Percentiles rank a stretch among this genome's conserved stretches.
Evolutionary conservation across 768 basidiomycete genomes (phyloP).

Genomic region (Termitomyces sp.): DNA sequence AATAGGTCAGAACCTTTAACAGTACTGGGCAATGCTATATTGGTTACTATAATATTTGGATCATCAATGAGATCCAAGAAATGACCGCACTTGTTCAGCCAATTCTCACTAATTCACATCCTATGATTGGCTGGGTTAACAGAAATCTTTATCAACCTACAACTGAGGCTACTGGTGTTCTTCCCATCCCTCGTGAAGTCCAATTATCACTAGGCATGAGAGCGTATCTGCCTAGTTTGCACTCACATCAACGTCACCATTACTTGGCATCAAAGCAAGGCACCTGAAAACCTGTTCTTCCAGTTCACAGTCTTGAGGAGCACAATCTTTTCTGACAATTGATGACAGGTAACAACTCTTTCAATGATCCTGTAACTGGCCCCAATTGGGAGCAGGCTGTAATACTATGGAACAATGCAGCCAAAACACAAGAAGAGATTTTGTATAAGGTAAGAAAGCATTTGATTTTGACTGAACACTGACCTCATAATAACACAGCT

Average conservation of each 20-base stretch:
- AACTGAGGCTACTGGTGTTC: not conserved
- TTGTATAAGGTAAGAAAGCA: not conserved
- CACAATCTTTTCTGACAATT: not conserved
- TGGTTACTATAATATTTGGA: constrained; percentile 19
- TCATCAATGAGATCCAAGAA: constrained; percentile 12
- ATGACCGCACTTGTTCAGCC: not conserved
- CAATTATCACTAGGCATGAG: not conserved
- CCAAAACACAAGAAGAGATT: not conserved
- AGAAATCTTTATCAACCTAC: constrained; percentile 2
- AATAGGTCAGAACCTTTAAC: constrained; percentile 21
- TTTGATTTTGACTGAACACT: not conserved
- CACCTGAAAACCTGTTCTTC: not conserved
- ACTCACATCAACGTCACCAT: not conserved
- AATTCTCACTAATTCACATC: not conserved
- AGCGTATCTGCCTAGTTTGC: not conserved
- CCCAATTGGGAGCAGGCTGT: not conserved
- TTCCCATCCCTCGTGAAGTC: constrained; percentile 2
- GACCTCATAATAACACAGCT: not conserved
- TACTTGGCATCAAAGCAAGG: not conserved
- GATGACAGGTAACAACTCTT: not conserved
- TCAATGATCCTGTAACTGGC: not conserved
- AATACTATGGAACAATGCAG: not conserved
- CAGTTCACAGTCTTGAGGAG: not conserved
- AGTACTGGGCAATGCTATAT: constrained; percentile 14
- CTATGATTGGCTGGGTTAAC: constrained; percentile 9